Evolutionary conservation across 345 rosid genomes (phyloP).

Genomic region (Pseudoturritis turrita): DNA sequence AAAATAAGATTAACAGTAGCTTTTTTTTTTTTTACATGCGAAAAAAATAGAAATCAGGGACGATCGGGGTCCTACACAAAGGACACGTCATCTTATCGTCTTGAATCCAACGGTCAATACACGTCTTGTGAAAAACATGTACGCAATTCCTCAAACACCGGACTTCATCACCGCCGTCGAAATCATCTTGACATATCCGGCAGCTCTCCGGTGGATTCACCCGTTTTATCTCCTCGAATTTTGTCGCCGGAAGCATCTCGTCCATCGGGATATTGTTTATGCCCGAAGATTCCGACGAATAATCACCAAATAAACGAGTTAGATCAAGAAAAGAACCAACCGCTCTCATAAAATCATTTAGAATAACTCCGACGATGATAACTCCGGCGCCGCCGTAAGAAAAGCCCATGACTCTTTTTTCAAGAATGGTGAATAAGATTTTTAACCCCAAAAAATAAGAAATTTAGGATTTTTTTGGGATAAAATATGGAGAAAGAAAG

Average conservation of each 20-base stretch:
- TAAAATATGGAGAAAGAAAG: background rate
- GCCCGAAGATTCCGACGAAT: background rate
- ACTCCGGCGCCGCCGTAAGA: constrained; percentile 25
- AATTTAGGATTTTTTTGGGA: background rate
- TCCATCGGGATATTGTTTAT: constrained; percentile 28
- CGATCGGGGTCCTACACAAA: constrained; percentile 67
- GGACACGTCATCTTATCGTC: constrained; percentile 72
- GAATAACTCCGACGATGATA: constrained; percentile 18
- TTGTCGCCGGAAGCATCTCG: constrained; percentile 61
- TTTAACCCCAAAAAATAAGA: too few relatives aligned
- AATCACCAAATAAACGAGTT: constrained; percentile 1
- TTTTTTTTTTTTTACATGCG: constrained; percentile 2
- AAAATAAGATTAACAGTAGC: background rate
- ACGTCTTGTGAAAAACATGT: constrained; percentile 70
- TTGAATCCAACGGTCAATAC: constrained; percentile 93
- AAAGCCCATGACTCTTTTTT: constrained; percentile 7
- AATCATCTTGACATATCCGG: constrained; percentile 73
- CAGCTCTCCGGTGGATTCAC: constrained; percentile 52
- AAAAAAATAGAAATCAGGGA: constrained; percentile 47
- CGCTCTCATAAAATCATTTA: constrained; percentile 11
- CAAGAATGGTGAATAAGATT: background rate
- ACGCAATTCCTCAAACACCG: constrained; percentile 70
- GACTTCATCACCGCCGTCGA: constrained; percentile 58
- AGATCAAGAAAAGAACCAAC: constrained; percentile 12
- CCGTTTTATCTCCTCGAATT: constrained; percentile 30